Evolutionary conservation across 805 yeast species (phyloP).

Genomic region (Candida verbasci): DNA sequence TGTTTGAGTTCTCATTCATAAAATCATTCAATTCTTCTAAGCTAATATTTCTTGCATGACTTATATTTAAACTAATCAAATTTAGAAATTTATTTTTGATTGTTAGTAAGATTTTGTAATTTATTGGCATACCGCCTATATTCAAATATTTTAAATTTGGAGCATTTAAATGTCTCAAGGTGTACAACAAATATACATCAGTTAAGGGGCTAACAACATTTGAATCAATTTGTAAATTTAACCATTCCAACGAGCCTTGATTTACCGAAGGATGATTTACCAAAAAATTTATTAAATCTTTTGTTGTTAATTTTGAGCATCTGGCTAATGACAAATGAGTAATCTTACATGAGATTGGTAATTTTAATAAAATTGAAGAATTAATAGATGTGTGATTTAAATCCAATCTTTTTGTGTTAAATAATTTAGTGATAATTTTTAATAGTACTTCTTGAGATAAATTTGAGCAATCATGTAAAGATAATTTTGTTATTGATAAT

Average conservation of each 20-base stretch:
- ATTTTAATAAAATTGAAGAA: slow-evolving; percentile 50
- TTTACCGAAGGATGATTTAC: slow-evolving; percentile 64
- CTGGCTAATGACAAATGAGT: slow-evolving; percentile 68
- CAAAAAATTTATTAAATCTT: slow-evolving; percentile 65
- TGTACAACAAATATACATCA: slow-evolving; percentile 43
- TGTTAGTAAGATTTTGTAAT: slow-evolving; percentile 29
- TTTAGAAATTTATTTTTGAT: slow-evolving; percentile 36
- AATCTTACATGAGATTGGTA: slow-evolving; percentile 55
- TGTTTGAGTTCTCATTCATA: slow-evolving; percentile 21
- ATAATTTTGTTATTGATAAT: slow-evolving; percentile 41
- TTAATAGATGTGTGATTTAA: slow-evolving; percentile 77
- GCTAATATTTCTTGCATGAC: slow-evolving; percentile 31
- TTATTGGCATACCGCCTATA: slow-evolving; percentile 62
- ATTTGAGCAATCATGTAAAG: slow-evolving; percentile 87
- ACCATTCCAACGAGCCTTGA: slow-evolving; percentile 53
- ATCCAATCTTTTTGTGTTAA: slow-evolving; percentile 63
- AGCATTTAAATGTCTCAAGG: slow-evolving; percentile 42
- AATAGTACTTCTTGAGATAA: slow-evolving; percentile 54
- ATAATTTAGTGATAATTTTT: slow-evolving; percentile 53
- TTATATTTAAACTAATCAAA: slow-evolving; percentile 40
- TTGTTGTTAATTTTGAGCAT: slow-evolving; percentile 61
- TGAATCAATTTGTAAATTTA: slow-evolving; percentile 59
- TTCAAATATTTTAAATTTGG: slow-evolving; percentile 48
- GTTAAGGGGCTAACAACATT: slow-evolving; percentile 58
- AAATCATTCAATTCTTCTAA: slow-evolving; percentile 34